phyloP scores from a whole-genome alignment of 306 rosid genomes.

The Neltuma alba region DNA sequence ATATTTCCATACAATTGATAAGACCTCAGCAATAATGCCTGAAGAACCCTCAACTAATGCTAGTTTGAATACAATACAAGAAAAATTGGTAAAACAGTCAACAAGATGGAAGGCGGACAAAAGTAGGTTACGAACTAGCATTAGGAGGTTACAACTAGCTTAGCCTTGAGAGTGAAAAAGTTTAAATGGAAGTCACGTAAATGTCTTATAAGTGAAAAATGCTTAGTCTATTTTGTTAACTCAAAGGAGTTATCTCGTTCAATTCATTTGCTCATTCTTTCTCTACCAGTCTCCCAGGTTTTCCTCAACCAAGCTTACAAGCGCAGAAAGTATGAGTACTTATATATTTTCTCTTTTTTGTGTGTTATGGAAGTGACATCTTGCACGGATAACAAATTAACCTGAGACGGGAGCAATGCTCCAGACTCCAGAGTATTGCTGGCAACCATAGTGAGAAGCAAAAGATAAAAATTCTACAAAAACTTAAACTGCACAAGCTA shows the following conservation, averaged over 20 bases:
- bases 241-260: not conserved
- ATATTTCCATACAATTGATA: not conserved
- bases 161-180: not conserved
- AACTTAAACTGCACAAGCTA: conserved; percentile 1
- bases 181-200: not conserved
- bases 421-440: not conserved
- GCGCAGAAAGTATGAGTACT: not conserved
- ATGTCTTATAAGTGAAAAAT: not conserved
- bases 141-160: not conserved
- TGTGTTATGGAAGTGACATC: not conserved
- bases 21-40: not conserved
- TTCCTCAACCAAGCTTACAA: not conserved
- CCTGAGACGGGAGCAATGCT: not conserved
- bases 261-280: not conserved
- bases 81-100: not conserved
- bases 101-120: not conserved
- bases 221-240: not conserved
- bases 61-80: not conserved
- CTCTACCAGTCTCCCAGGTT: not conserved
- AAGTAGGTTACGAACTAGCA: not conserved
- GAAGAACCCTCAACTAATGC: not conserved
- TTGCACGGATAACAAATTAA: not conserved
- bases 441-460: not conserved
- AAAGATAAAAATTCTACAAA: not conserved
- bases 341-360: not conserved